Evolutionary conservation across 495 filamentous ascomycete genomes (phyloP), one percentile per base, ranked within the genome.

Genomic region (Geopyxis carbonaria): DNA sequence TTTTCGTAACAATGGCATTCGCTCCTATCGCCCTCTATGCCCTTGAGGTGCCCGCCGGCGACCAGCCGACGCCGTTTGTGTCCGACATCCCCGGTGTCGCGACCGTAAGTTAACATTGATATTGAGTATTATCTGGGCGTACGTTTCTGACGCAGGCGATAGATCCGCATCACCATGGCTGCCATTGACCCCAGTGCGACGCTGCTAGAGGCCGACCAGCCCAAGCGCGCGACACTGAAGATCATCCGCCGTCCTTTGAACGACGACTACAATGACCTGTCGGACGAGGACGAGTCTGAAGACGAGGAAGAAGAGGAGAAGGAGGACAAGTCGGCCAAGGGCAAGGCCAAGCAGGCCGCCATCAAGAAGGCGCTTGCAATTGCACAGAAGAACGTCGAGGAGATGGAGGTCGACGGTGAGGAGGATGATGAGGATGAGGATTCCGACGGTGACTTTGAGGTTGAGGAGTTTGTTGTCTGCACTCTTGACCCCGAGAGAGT

Each of bases 81-180:
- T 63, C 70, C n/a, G 68, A 80, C 36, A 76, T 79, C 54, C 76
- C 78, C 47, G 80, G 80, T 31, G 15, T 41, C 15, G 7, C 22
- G 15, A 79, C 79, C 59, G 85, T 93, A 61, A 65, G 84, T 77
- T 15, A 25, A 43, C 31, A 28, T 34, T 40, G 9, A 38, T 24
- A 16, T 11, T 19, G 22, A 14, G 1, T 28, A 15, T 2, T 18
- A 9, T 18, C 7, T 1, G 14, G 36, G 10, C 5, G 19, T 7
- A 22, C 5, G 10, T 9, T 36, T 28, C 36, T 39, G 24, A 39
- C 24, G 30, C 10, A 20, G 13, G 13, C 31, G 13, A 10, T 49
- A 93, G 86, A 84, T 93, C 64, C 85, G 81, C 51, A 78, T 99
- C 48, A 94, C 83, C 53, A 99, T 99, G 89, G 89, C 91, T 51